Conservation (phyloP, 2,329 filamentous ascomycete genomes). For the Zopfia rhizophila region DNA sequence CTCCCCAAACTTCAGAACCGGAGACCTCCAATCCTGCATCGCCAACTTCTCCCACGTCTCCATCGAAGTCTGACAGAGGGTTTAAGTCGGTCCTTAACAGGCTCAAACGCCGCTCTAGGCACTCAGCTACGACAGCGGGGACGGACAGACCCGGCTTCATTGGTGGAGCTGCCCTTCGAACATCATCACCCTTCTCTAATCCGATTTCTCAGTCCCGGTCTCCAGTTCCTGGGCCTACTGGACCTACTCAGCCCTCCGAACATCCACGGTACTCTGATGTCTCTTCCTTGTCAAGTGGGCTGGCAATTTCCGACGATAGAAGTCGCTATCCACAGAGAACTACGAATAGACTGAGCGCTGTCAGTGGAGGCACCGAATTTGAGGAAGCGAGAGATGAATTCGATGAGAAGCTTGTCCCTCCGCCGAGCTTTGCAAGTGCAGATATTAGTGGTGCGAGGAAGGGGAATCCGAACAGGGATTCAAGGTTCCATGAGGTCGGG, state of each 20-base stretch:
- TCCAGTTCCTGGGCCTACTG: constrained; percentile 1
- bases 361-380: constrained; percentile 56
- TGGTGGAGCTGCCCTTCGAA: constrained; percentile 54
- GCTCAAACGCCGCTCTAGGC: constrained; percentile 52
- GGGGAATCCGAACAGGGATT: constrained; percentile 45
- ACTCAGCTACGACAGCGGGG: constrained; percentile 29
- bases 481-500: constrained; percentile 47
- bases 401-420: constrained; percentile 57
- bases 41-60: constrained; percentile 39
- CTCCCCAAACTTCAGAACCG: constrained; percentile 1
- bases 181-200: constrained; percentile 25
- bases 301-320: constrained; percentile 21
- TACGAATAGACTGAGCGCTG: constrained; percentile 45
- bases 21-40: constrained; percentile 27
- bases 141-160: constrained; percentile 52
- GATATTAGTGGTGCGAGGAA: constrained; percentile 32
- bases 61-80: constrained; percentile 38
- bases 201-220: constrained; percentile 3
- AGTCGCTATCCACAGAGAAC: constrained; percentile 36
- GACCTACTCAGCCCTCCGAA: constrained; percentile 18
- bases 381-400: constrained; percentile 64
- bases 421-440: constrained; percentile 49
- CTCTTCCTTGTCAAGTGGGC: constrained; percentile 44
- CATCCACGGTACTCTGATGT: constrained; percentile 41
- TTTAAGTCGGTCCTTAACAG: constrained; percentile 51